Evolutionary conservation across 139 green algal genomes (phyloP).

Genomic region (Coccomyxa sp.): DNA sequence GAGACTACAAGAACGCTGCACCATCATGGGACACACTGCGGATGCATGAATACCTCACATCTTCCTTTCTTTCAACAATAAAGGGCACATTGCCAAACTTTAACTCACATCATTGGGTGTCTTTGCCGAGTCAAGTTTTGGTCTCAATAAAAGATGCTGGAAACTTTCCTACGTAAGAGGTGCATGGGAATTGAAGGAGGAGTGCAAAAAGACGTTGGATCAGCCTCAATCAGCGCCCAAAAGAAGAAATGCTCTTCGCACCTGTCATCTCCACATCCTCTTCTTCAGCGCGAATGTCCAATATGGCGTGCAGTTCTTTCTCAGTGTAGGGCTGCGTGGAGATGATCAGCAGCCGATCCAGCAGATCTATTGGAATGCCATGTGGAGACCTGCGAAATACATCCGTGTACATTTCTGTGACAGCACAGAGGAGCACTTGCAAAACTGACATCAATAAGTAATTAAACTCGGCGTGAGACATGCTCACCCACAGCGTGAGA

Average conservation of each 20-base stretch:
- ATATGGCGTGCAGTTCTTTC: slow-evolving; percentile 88
- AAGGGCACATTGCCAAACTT: no score
- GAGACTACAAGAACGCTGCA: neutral
- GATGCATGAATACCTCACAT: no score
- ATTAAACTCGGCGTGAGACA: neutral
- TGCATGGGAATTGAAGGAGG: no score
- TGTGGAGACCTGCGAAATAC: slow-evolving; percentile 62
- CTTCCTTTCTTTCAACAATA: no score
- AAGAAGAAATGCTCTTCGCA: neutral
- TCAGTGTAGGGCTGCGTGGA: slow-evolving; percentile 91
- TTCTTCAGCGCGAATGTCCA: slow-evolving; percentile 89
- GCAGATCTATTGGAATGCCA: slow-evolving; percentile 96
- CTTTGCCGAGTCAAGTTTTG: no score
- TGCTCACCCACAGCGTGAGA: neutral
- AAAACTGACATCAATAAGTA: no score
- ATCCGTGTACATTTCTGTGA: neutral
- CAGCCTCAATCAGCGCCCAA: no score
- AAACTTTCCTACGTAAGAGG: no score
- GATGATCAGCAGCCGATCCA: slow-evolving; percentile 99
- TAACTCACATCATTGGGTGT: no score
- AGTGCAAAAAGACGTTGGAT: no score
- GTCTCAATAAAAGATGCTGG: no score
- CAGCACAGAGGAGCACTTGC: no score
- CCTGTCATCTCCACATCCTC: slow-evolving; percentile 88
- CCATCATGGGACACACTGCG: neutral